These are phyloP conservation scores for Diphasiastrum complanatum DNA, from an alignment of 83 land plant species.

Conservation along the genomic window DNA sequence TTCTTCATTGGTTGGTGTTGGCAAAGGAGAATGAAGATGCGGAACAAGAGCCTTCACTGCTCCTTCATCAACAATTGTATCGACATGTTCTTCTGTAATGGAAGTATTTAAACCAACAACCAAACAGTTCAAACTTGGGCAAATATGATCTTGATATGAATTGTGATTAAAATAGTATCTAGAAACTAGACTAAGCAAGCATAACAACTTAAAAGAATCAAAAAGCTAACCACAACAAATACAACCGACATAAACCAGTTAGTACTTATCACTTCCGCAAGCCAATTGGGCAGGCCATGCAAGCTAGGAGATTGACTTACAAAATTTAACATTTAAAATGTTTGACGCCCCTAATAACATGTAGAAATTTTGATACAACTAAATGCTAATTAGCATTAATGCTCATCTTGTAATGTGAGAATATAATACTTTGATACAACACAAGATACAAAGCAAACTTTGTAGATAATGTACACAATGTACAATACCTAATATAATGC, in stretches of 20 bases:
- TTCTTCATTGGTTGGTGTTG: conserved; percentile 36
- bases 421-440: too few relatives aligned
- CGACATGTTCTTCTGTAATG: conserved; percentile 78
- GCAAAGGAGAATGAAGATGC: conserved; percentile 54
- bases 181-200: neutral
- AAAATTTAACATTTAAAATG: too few relatives aligned
- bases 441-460: too few relatives aligned
- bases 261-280: too few relatives aligned
- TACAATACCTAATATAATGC: too few relatives aligned
- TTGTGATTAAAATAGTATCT: neutral
- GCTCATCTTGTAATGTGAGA: too few relatives aligned
- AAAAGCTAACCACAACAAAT: neutral
- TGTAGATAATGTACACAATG: too few relatives aligned
- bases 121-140: neutral
- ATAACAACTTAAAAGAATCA: neutral
- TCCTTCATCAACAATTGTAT: conserved; percentile 65
- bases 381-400: too few relatives aligned
- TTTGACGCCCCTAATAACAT: too few relatives aligned
- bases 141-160: neutral
- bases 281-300: too few relatives aligned
- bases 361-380: too few relatives aligned
- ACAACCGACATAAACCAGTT: conserved; percentile 2
- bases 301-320: too few relatives aligned
- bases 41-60: conserved; percentile 81
- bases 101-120: conserved; percentile 6